Evolutionary conservation across 257 asterid species (phyloP).

Genomic region (Anisodus tanguticus): DNA sequence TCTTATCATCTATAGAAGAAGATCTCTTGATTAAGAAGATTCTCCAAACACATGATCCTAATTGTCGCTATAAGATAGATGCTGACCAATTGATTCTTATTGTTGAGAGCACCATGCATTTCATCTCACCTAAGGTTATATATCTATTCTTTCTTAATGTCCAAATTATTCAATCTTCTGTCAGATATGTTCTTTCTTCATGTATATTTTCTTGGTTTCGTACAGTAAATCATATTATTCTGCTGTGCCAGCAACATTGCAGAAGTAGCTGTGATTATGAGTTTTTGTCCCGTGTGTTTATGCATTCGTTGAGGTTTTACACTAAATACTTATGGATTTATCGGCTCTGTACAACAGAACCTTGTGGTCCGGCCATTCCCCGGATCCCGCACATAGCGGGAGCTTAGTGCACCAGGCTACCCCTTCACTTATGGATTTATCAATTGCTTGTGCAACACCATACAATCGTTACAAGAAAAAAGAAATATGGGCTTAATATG

Average conservation of each 20-base stretch:
- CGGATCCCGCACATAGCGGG: too few relatives aligned
- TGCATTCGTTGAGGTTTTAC: background rate
- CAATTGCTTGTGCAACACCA: background rate
- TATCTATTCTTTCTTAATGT: slow-evolving; percentile 21
- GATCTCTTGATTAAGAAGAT: slow-evolving; percentile 57
- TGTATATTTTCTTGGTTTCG: background rate
- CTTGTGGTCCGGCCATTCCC: too few relatives aligned
- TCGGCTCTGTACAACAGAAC: background rate
- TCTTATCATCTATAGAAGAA: slow-evolving; percentile 40
- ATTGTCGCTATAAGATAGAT: slow-evolving; percentile 51
- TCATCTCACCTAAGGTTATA: slow-evolving; percentile 45
- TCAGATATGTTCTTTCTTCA: background rate
- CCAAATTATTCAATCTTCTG: background rate
- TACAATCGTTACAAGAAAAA: background rate
- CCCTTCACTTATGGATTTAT: background rate
- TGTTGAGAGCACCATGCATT: slow-evolving; percentile 42
- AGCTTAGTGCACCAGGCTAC: too few relatives aligned
- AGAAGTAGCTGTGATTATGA: slow-evolving; percentile 11
- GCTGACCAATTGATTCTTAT: slow-evolving; percentile 48
- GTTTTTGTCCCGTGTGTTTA: background rate
- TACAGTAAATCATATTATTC: background rate
- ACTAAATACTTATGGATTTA: background rate
- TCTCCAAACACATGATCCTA: slow-evolving; percentile 64
- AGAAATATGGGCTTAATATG: background rate
- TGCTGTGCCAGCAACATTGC: background rate